Percentiles rank a stretch among this genome's conserved stretches.
Evolutionary conservation across 176 grass and related monocot genomes (phyloP).

Genomic region (Aechmea fasciata): DNA sequence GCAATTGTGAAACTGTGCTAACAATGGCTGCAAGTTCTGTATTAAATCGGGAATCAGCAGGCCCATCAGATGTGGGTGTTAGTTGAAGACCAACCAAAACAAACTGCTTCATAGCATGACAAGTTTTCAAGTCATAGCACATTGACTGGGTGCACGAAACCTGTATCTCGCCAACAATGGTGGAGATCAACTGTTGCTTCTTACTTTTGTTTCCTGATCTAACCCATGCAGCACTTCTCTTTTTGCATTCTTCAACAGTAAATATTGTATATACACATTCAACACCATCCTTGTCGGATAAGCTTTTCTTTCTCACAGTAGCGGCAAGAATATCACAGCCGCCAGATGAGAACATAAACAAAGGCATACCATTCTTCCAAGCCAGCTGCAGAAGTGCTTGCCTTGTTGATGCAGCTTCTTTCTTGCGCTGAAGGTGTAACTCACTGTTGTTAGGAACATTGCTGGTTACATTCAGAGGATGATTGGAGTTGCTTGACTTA

Average conservation of each 20-base stretch:
- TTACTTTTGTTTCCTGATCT: conserved; percentile 57
- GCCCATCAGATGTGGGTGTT: conserved; percentile 30
- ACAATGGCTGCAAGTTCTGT: conserved; percentile 71
- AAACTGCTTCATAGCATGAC: conserved; percentile 52
- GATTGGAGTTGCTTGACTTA: conserved; percentile 19
- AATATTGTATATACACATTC: conserved; percentile 68
- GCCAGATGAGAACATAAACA: conserved; percentile 81
- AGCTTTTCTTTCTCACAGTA: conserved; percentile 41
- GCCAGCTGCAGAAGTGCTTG: conserved; percentile 79
- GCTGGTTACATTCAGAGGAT: conserved; percentile 25
- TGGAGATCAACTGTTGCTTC: conserved; percentile 59
- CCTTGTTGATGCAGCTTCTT: conserved; percentile 33
- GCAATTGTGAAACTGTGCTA: conserved; percentile 24
- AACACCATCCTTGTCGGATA: conserved; percentile 32
- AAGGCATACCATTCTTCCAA: conserved; percentile 73
- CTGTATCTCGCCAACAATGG: conserved; percentile 53
- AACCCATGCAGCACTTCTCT: conserved; percentile 48
- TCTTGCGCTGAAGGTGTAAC: conserved; percentile 36
- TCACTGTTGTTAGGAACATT: conserved; percentile 24
- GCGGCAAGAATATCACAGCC: conserved; percentile 75
- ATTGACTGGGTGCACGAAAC: conserved; percentile 37
- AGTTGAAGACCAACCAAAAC: conserved; percentile 63
- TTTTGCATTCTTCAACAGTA: conserved; percentile 57
- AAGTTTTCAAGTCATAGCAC: conserved; percentile 28
- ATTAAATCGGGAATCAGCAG: conserved; percentile 31